Evolutionary conservation across 768 basidiomycete genomes (phyloP).

Genomic region (Mycena kentingensis): DNA sequence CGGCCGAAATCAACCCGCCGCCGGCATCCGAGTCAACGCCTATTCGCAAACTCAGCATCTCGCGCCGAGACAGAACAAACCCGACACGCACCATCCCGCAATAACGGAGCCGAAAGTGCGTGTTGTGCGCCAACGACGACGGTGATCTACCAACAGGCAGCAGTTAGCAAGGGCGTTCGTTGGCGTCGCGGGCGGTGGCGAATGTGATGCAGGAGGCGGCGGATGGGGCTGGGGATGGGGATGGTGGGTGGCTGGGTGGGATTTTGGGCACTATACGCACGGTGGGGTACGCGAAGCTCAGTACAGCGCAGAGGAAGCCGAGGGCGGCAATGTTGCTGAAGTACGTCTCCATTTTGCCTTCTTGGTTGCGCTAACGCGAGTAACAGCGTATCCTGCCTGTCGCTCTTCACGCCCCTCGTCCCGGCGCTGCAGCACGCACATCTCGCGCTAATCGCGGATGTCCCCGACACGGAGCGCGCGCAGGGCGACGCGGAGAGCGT

Average conservation of each 20-base stretch:
- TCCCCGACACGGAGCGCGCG: conserved; percentile 51
- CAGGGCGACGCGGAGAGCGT: conserved; percentile 64
- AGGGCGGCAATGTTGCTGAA: conserved; percentile 82
- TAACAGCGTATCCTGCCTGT: conserved; percentile 66
- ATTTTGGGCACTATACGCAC: conserved; percentile 78
- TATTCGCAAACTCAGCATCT: too few species aligned
- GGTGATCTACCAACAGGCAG: conserved; percentile 74
- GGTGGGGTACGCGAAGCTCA: conserved; percentile 42
- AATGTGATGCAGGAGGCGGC: conserved; percentile 72
- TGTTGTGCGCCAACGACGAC: conserved; percentile 72
- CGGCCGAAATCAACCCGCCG: too few species aligned
- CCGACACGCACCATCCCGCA: too few species aligned
- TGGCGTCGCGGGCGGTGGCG: conserved; percentile 74
- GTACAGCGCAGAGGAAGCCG: conserved; percentile 55
- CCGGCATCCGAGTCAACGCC: too few species aligned
- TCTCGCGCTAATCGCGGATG: conserved; percentile 46
- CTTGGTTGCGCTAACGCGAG: conserved; percentile 1
- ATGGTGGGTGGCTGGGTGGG: conserved; percentile 56
- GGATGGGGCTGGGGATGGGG: too few species aligned
- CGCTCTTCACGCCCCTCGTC: conserved; percentile 45
- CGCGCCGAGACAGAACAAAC: too few species aligned
- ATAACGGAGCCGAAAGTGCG: too few species aligned
- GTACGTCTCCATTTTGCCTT: conserved; percentile 50
- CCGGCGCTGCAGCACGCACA: conserved; percentile 42
- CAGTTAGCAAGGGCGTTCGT: too few species aligned